Evolutionary conservation across 1,139 yeast species (phyloP), one percentile per base, ranked within the genome.

Genomic region (Komagataea norvegica): DNA sequence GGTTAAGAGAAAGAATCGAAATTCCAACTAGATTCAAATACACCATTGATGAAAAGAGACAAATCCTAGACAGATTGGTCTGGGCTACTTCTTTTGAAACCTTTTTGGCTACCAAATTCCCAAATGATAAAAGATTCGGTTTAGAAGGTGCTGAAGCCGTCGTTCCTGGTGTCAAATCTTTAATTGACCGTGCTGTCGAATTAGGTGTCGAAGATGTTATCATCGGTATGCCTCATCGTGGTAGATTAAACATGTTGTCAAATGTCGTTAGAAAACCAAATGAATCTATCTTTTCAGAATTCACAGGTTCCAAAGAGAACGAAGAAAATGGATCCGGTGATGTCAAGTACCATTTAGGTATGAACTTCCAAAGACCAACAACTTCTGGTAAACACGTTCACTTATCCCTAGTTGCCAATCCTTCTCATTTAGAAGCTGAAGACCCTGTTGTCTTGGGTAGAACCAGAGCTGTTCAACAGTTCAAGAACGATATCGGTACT

Each of bases 171-270:
- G 82, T 91, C 75, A 91, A 91, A 70, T 85, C 96, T 36, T 67
- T 91, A 61, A 89, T 91, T 61, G 99, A 91, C 65, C 80, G 89
- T 48, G 77, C 96, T 32, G 97, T 89, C 38, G 96, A 88, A 52
- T 68, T 71, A 46, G 99, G 99, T 56, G 81, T 89, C 42, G 96
- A 89, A 67, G 97, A 91, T 61, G 79, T 91, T 46, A 95, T 91
- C 56, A 83, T 93, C 56, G 99, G 99, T 71, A 91, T 91, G 98
- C 96, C 99, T 42, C 98, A 91, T 68, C 87, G 99, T 77, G 99
- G 99, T 68, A 83, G 99, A 72, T 75, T 91, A 59, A 91, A 91
- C 65, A 89, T 91, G 83, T 77, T 91, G 67, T 87, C 96, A 44
- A 91, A 91, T 68, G 98, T 91, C 57, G 96, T 91, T 37, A 85